Base-by-base conservation (phyloP, 805 yeast species). In the Schizosaccharomyces octosporus region DNA sequence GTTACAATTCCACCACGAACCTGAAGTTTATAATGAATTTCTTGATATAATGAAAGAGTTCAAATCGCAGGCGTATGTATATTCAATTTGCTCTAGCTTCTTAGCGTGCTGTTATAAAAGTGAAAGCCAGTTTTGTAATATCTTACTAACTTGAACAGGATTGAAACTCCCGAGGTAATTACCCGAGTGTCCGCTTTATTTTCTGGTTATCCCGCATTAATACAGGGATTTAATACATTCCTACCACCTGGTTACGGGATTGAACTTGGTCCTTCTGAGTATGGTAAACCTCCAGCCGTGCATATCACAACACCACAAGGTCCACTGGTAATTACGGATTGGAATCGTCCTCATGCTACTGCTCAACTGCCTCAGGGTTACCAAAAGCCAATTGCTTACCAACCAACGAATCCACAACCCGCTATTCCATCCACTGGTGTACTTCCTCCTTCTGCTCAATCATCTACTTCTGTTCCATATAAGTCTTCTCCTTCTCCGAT, bases 31-130 rank as follows among this genome's bases (percentile, higher is more conserved):
- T 76, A 94, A 93, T 72, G 88, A 86, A 71, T 93, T 93, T 69
- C 77, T 93, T 69, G 99, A 94, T 70, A 90, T 93, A 65, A 93
- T 93, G 99, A 93, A 93, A 75, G 99, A 94, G 70, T 94, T 93
- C 75, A 94, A 94, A 75, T 63, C 65, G 17, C 65, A 64, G 36
- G 57, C 57, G 57, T 45, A 45, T 19, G 51, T 45, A 9, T 4
- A 11, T 45, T n/a, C n/a, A 2, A 1, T 36, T 36, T 36, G 41
- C 41, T 5, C 11, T 36, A 9, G 41, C 41, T 36, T 11, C 41
- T 11, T 3, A 36, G 9, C 2, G 1, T 36, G 4, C 41, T 11
- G 4, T 13, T 36, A 11, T 13, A 7, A 36, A 9, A 5, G 41
- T 13, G 15, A 36, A 36, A 36, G 15, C 15, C 15, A 11, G 27